Percentiles rank a stretch among this genome's conserved stretches.
These are phyloP conservation scores for Colletotrichum endophyticum DNA, from an alignment of 2,329 filamentous ascomycete genomes.

Conservation along the genomic window DNA sequence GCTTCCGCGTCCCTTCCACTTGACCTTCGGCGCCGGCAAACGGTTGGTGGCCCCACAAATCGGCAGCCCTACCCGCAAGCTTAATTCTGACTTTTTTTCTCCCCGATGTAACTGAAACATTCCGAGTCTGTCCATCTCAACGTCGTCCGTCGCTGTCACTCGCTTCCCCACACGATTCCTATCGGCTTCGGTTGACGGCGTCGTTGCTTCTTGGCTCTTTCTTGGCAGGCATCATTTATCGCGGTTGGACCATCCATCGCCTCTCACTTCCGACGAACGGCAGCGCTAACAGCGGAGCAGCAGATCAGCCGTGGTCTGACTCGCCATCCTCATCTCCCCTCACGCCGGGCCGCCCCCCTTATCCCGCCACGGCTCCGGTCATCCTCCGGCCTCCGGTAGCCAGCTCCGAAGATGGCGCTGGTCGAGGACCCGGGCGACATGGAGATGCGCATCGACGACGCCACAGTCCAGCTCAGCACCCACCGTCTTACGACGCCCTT, in stretches of 20 bases:
- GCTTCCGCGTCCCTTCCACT: not conserved
- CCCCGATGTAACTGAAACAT: not conserved
- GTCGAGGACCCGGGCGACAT: not conserved
- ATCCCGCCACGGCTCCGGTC: not conserved
- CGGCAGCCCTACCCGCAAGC: slow-evolving; percentile 16
- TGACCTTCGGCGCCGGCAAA: not conserved
- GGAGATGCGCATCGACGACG: not conserved
- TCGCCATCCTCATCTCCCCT: not conserved
- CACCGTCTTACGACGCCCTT: not conserved
- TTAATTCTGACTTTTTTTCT: slow-evolving; percentile 12
- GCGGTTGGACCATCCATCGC: not conserved
- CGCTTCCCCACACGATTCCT: not conserved
- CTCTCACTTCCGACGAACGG: not conserved
- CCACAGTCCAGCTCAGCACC: not conserved
- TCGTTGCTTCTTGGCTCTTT: not conserved
- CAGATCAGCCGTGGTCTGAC: not conserved
- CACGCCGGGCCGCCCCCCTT: not conserved
- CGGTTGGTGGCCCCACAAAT: not conserved
- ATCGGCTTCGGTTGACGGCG: not conserved
- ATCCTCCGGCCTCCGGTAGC: fast-evolving
- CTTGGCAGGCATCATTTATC: not conserved
- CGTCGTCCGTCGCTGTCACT: not conserved
- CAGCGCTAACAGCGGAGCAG: not conserved
- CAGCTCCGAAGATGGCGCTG: not conserved
- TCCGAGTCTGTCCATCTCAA: not conserved